Evolutionary conservation across 345 rosid species (phyloP), one percentile per base, ranked within the genome.

Genomic region (Balakata baccata): DNA sequence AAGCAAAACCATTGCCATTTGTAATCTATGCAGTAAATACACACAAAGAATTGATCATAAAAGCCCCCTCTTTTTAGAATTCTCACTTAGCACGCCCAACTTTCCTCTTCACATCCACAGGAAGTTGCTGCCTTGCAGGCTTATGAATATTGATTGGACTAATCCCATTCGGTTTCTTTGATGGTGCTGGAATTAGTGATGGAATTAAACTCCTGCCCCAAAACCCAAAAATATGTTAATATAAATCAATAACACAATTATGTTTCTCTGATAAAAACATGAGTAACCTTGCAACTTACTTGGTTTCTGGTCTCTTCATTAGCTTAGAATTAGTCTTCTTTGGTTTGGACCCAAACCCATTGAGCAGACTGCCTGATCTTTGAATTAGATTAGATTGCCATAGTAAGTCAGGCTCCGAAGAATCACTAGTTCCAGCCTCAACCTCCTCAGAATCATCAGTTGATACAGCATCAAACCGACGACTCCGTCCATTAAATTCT

Each of bases 171-270:
- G 89, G 73, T 82, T 82, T 92, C 86, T 84, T 84, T 52, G 88
- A 76, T 14, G 92, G 88, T 6, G 87, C 77, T 56, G 92, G 93
- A 52, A 87, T 87, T 77, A 86, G 74, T 49, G 96, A 85, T 51
- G 98, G 99, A 62, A 89, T 86, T 52, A 85, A 53, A 70, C 94
- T 91, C 90, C 94, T 87, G 81, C 34, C 59, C 11, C 72, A 70
- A 68, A 4, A 63, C 38, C 67, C 68, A 64, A 54, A 56, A 37
- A 53, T 64, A 41, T 41, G 3, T 39, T 10, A 61, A 38, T 7
- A 37, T 5, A 7, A 49, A 16, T 29, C 34, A 29, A 43, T 43
- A 43, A 5, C 4, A 43, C 9, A 43, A 29, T 43, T 43, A 43
- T 43, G 46, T 43, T 43, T 8, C 9, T 43, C 46, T 0, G 0